Evolutionary conservation across 2,329 filamentous ascomycete species (phyloP).

Genomic region (Corinectria fuckeliana): DNA sequence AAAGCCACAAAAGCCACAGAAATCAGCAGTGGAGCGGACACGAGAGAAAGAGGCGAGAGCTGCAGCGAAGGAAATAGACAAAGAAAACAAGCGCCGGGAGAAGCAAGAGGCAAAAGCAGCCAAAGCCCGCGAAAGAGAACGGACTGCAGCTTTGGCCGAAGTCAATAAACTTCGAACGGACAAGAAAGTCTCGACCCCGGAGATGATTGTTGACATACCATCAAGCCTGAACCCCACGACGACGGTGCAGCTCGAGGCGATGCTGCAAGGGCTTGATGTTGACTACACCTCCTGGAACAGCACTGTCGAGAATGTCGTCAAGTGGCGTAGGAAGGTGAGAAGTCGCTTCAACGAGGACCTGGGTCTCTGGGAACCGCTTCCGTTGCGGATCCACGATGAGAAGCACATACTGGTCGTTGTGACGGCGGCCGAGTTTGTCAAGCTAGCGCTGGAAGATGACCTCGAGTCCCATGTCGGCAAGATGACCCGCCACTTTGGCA

Average conservation of each 20-base stretch:
- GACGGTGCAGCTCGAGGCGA: slow-evolving; percentile 53
- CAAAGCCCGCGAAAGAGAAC: slow-evolving; percentile 68
- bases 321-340: slow-evolving; percentile 73
- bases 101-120: slow-evolving; percentile 66
- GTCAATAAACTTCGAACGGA: slow-evolving; percentile 76
- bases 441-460: slow-evolving; percentile 58
- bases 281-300: slow-evolving; percentile 54
- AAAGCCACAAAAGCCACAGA: slow-evolving; percentile 41
- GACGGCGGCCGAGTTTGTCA: slow-evolving; percentile 69
- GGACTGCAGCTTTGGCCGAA: slow-evolving; percentile 70
- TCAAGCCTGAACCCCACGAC: slow-evolving; percentile 57
- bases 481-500: slow-evolving; percentile 61
- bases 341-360: slow-evolving; percentile 66
- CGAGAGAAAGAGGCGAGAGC: slow-evolving; percentile 53
- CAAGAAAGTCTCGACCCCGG: slow-evolving; percentile 74
- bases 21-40: slow-evolving; percentile 46
- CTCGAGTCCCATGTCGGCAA: slow-evolving; percentile 65
- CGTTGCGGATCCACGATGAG: slow-evolving; percentile 59
- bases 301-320: slow-evolving; percentile 60
- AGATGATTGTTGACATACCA: slow-evolving; percentile 80
- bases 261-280: slow-evolving; percentile 60
- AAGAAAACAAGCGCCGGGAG: slow-evolving; percentile 61
- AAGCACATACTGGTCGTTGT: slow-evolving; percentile 68
- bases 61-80: slow-evolving; percentile 59
- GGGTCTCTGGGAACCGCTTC: slow-evolving; percentile 70